phyloP scores from a whole-genome alignment of 176 grass and related monocot species.

The Metroxylon sagu region DNA sequence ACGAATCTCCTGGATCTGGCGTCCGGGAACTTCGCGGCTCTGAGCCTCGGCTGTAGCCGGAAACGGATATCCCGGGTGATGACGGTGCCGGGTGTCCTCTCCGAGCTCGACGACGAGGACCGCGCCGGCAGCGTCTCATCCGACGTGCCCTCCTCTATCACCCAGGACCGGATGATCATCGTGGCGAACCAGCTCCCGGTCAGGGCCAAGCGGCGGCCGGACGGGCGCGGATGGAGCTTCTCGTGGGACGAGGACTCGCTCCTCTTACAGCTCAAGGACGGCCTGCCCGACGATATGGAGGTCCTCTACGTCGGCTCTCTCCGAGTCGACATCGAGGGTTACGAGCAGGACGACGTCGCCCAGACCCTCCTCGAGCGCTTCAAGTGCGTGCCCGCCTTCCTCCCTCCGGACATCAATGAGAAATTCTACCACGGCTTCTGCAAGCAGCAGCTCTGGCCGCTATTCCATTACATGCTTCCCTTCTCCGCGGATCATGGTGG shows the following conservation, averaged over 20 bases:
- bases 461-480: conserved; percentile 71
- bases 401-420: conserved; percentile 40
- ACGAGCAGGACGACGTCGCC: conserved; percentile 58
- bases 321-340: conserved; percentile 36
- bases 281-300: conserved; percentile 71
- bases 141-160: conserved; percentile 44
- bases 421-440: conserved; percentile 69
- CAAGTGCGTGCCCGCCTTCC: conserved; percentile 64
- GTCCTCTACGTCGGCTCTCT: conserved; percentile 73
- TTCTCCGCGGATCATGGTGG: conserved; percentile 30
- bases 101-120: conserved; percentile 45
- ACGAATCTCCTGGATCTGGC: conserved; percentile 61
- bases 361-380: conserved; percentile 55
- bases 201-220: conserved; percentile 31
- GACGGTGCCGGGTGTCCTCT: conserved; percentile 40
- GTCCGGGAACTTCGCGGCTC: conserved; percentile 45
- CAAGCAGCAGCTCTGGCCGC: conserved; percentile 57
- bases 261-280: conserved; percentile 57
- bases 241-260: conserved; percentile 68
- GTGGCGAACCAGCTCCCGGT: conserved; percentile 59
- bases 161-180: conserved; percentile 51
- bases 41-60: conserved; percentile 31
- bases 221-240: conserved; percentile 49
- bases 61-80: conserved; percentile 40
- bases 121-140: conserved; percentile 42